Evolutionary conservation across 2,329 filamentous ascomycete genomes (phyloP), one percentile per base, ranked within the genome.

Genomic region (Talaromyces pinophilus): DNA sequence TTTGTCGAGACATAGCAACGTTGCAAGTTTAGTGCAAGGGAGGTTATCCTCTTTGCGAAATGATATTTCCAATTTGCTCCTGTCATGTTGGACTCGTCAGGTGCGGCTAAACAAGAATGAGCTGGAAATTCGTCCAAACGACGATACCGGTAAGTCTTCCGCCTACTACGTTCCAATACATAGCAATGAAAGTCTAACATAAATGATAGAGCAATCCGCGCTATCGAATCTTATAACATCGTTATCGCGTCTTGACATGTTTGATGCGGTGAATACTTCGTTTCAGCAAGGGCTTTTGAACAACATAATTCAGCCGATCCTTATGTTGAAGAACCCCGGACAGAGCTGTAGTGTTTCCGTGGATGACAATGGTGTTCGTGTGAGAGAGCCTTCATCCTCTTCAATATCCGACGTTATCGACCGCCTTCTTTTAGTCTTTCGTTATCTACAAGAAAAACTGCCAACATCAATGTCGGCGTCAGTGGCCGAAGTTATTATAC

Each of bases 401-500:
- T 79, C 71, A 3, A 71, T 77, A 44, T 60, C 73, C 13, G 72
- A 78, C 40, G 72, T 84, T 4, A 76, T 86, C 61, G 71, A 76
- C 55, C 80, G 82, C 64, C 69, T 86, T 19, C 73, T 73, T 40
- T 70, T 72, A 0, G 76, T 86, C 11, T 77, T 87, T 5, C 77
- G 79, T 10, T 88, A 85, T 69, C 71, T 90, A 15, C 79, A 79
- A 59, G 77, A 79, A 5, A 77, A 78, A 15, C 76, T 90, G 6
- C 86, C 87, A 6, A 65, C 75, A 28, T 75, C 78, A 2, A 76
- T 88, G 13, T 75, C 79, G 7, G 69, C 76, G 7, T 83, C 86
- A 0, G 80, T 97, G 1, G 90, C 91, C 0, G 82, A 85, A 13
- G 85, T 87, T 8, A 86, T 97, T 75, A 86, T 97, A 76, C 88